A percentile compares a stretch with the other conserved stretches of the same genome.
Evolutionary conservation across 2,329 filamentous ascomycete genomes (phyloP).

Genomic region (Arthroderma sp.): DNA sequence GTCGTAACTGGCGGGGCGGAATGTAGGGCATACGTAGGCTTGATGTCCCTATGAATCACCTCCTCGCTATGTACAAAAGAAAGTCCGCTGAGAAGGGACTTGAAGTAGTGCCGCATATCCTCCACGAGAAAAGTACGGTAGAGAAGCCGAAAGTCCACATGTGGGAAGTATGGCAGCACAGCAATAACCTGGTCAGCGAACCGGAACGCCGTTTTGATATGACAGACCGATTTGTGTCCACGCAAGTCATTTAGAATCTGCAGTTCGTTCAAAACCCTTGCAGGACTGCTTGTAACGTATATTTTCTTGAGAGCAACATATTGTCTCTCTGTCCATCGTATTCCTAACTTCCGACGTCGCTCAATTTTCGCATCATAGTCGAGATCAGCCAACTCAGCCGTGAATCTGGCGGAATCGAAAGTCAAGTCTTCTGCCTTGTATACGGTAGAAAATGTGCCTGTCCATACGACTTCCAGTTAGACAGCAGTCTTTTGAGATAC

Average conservation of each 20-base stretch:
- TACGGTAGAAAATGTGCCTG: slow-evolving; percentile 94
- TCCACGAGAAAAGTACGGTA: slow-evolving; percentile 77
- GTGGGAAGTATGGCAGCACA: slow-evolving; percentile 87
- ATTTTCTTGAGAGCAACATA: slow-evolving; percentile 99
- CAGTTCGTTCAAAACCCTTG: slow-evolving; percentile 89
- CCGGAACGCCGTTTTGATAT: slow-evolving; percentile 93
- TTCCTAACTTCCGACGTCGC: too few relatives aligned
- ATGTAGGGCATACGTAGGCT: slow-evolving; percentile 54
- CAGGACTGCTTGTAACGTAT: slow-evolving; percentile 91
- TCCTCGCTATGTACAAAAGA: slow-evolving; percentile 68
- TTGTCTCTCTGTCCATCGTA: slow-evolving; percentile 33
- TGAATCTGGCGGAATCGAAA: slow-evolving; percentile 8
- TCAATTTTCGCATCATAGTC: too few relatives aligned
- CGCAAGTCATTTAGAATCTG: slow-evolving; percentile 82
- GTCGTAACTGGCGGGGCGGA: slow-evolving; percentile 9
- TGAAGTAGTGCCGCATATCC: slow-evolving; percentile 83
- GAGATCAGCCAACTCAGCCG: slow-evolving; percentile 20
- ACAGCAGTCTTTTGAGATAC: too few relatives aligned
- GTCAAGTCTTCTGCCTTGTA: slow-evolving; percentile 90
- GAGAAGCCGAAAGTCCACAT: slow-evolving; percentile 83
- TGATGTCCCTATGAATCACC: slow-evolving; percentile 92
- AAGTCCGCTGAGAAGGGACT: slow-evolving; percentile 75
- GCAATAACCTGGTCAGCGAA: slow-evolving; percentile 90
- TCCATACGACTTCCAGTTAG: not conserved
- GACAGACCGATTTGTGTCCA: slow-evolving; percentile 74